Percentiles rank a stretch among this genome's conserved stretches.
Conservation (phyloP, 2,329 filamentous ascomycete species). For the Aspergillus sp. region DNA sequence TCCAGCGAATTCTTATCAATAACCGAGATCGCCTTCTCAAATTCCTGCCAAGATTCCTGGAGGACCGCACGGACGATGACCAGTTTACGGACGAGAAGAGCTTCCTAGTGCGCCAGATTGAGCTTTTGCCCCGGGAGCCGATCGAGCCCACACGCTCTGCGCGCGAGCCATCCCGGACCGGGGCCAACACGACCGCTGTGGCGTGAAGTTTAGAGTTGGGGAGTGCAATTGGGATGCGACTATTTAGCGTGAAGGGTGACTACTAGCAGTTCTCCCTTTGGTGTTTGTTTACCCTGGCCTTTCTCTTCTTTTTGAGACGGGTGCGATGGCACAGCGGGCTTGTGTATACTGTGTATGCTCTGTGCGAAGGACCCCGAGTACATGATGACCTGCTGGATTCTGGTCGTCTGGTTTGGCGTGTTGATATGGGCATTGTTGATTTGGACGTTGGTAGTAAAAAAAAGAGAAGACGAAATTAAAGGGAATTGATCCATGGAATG, state of each 20-base stretch:
- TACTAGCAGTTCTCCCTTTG: background rate
- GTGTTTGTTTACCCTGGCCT: background rate
- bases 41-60: conserved; percentile 87
- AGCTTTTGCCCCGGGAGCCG: conserved; percentile 44
- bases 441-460: background rate
- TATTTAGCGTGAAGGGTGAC: background rate
- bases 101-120: conserved; percentile 93
- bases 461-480: background rate
- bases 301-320: conserved; percentile 2
- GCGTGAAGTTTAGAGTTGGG: conserved; percentile 14
- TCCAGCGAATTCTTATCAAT: conserved; percentile 93
- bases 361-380: conserved; percentile 5
- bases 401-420: conserved; percentile 8
- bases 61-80: conserved; percentile 94
- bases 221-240: background rate
- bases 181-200: conserved; percentile 27
- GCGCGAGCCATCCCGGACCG: conserved; percentile 25
- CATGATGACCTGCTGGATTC: conserved; percentile 21
- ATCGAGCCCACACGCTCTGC: conserved; percentile 32
- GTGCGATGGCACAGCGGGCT: conserved; percentile 5
- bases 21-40: conserved; percentile 87
- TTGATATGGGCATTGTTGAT: conserved; percentile 4
- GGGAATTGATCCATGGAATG: background rate
- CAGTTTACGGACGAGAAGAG: conserved; percentile 98
- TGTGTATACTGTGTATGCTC: conserved; percentile 9